Evolutionary conservation across 306 rosid genomes (phyloP), one percentile per base, ranked within the genome.

Genomic region (Gleditsia sinensis): DNA sequence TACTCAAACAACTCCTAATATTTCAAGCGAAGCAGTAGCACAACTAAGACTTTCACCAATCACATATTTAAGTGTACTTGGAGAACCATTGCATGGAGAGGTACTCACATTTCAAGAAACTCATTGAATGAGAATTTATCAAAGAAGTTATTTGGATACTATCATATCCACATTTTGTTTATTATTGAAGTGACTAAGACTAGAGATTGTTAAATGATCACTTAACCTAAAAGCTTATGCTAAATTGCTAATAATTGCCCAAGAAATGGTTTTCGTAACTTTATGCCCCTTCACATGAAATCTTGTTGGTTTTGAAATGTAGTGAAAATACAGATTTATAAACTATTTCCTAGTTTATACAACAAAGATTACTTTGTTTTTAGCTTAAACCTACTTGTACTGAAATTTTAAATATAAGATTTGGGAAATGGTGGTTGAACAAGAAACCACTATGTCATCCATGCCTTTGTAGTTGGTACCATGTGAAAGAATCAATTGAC

Each of bases 51-150:
- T 88, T 77, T 86, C 99, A 6, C 96, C 99, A 13, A 90, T 94
- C 78, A 90, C 99, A 34, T 94, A 94, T 80, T 89, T 93, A 54
- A 94, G 99, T 79, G 97, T 88, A 78, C 93, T 94, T 69, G 99
- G 99, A 74, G 99, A 94, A 81, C 99, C 99, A 68, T 75, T 94
- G 82, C 87, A 94, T 37, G 99, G 96, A 80, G 99, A 94, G 99
- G 99, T 94, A 77, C 87, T 43, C 67, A 55, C 78, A 57, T 80
- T 63, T 83, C 76, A 71, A 74, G 76, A 37, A 65, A 72, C 58
- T 63, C 57, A 30, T 40, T 67, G 23, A 17, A 1, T 77, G 62
- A 48, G 54, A 75, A 72, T 75, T 57, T 32, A 46, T 40, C 48
- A 24, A 19, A 54, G 3, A 49, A 49, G 30, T 61, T 74, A 24